Conservation (phyloP, 2,329 filamentous ascomycete species). For the Fusarium dimerum region DNA sequence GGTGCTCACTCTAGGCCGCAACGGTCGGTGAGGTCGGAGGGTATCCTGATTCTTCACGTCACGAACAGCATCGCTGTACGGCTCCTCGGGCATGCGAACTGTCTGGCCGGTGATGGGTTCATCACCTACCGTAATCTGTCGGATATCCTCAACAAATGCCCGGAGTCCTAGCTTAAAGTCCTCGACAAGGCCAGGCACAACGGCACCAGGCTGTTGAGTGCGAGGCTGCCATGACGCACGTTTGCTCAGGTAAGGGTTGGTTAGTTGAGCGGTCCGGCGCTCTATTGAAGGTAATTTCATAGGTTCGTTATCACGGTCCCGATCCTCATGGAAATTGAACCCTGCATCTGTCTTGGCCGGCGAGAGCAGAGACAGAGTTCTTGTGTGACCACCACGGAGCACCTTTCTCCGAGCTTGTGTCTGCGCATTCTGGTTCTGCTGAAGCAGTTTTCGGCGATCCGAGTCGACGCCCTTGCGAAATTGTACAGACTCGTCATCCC, state of each 20-base stretch:
- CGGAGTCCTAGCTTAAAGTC: slow-evolving; percentile 88
- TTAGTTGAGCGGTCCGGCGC: slow-evolving; percentile 36
- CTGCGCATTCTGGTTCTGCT: slow-evolving; percentile 47
- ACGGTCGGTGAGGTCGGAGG: slow-evolving; percentile 44
- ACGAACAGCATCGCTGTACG: slow-evolving; percentile 18
- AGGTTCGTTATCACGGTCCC: slow-evolving; percentile 27
- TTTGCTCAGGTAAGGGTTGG: slow-evolving; percentile 48
- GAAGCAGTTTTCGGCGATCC: slow-evolving; percentile 70
- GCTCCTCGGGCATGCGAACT: slow-evolving; percentile 22
- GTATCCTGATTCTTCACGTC: slow-evolving; percentile 40
- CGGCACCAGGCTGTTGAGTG: slow-evolving; percentile 44
- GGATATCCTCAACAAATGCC: slow-evolving; percentile 93
- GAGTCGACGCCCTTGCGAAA: slow-evolving; percentile 58
- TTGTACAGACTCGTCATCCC: slow-evolving; percentile 35
- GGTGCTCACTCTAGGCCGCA: slow-evolving; percentile 44
- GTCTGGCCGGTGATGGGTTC: slow-evolving; percentile 69
- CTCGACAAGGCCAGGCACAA: slow-evolving; percentile 77
- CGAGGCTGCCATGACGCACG: slow-evolving; percentile 62
- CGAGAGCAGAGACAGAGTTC: slow-evolving; percentile 80
- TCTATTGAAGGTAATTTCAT: slow-evolving; percentile 31
- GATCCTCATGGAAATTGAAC: slow-evolving; percentile 46
- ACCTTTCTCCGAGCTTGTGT: slow-evolving; percentile 56
- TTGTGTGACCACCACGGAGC: slow-evolving; percentile 66
- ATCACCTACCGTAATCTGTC: slow-evolving; percentile 94
- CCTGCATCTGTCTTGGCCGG: slow-evolving; percentile 52